phyloP scores from a whole-genome alignment of 441 rosid genomes.

The Arabidopsis hybrid region DNA sequence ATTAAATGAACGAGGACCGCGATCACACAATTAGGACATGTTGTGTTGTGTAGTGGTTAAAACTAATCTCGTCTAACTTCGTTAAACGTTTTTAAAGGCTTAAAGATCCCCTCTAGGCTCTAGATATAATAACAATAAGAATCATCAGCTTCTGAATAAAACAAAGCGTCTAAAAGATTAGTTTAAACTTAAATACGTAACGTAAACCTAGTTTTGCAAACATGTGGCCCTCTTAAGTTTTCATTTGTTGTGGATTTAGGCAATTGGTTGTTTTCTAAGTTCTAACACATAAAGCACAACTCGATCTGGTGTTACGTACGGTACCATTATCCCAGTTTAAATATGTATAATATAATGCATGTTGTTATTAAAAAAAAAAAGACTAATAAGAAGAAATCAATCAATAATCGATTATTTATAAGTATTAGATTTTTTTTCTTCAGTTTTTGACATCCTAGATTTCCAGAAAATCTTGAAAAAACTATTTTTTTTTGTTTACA shows the following conservation, averaged over 20 bases:
- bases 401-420: background rate
- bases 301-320: background rate
- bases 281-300: background rate
- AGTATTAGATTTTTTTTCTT: no score
- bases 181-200: no score
- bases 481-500: background rate
- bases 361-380: background rate
- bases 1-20: background rate
- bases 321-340: background rate
- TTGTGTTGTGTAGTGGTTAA: no score
- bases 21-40: background rate
- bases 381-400: background rate
- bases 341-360: background rate
- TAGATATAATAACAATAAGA: no score
- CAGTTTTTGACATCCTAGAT: background rate
- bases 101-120: no score
- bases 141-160: no score
- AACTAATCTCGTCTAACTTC: no score
- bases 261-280: background rate
- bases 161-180: no score
- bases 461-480: background rate
- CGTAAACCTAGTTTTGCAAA: no score
- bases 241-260: background rate
- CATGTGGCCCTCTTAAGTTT: background rate
- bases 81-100: no score